Base-by-base conservation (phyloP, 1,284 basidiomycete species). In the Cryptococcus amylolentus region DNA sequence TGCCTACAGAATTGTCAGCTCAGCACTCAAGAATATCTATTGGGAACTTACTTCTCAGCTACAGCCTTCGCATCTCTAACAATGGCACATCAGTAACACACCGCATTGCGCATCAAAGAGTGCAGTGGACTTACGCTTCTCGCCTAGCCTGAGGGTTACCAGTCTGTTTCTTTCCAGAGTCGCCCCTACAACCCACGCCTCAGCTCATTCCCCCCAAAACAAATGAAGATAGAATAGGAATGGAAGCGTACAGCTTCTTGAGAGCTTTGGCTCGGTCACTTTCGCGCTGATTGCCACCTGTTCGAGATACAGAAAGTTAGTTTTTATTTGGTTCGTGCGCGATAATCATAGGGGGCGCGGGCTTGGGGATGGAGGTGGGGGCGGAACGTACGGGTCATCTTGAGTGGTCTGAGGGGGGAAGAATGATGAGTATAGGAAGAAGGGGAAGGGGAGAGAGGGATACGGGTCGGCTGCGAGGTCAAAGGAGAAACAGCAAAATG, bases 401-500 rank as follows among this genome's bases (percentile, higher is more conserved):
- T 54, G 38, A 8, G 37, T n/a, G 48, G 20, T 27, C 13, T 5
- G 31, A 35, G 31, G 31, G 7, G 31, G 31, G 31, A 35, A 10
- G 10, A 18, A 18, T 18, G 12, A 20, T 18, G 42, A 10, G 14
- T n/a, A 26, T 3, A n/a, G 42, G 18, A 5, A 35, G 10, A 44
- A n/a, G 5, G 18, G 42, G 10, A 20, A 12, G 18, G 42, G 42
- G n/a, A n/a, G 18, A 2, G 3, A 6, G 3, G 14, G 18, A n/a
- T 18, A 44, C 31, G 55, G 20, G 5, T 68, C 69, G 55, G 67
- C 70, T 0, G 27, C 62, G 10, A 58, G 69, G 28, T 67, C 69
- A 3, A 67, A 72, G 48, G 70, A 72, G 56, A 69, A 23, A 68
- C 60, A 69, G 70, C 51, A 35, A 35, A 35, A 35, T 35, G 31